Conservation (phyloP, 2,329 filamentous ascomycete species). For the Trichoderma koningii region DNA sequence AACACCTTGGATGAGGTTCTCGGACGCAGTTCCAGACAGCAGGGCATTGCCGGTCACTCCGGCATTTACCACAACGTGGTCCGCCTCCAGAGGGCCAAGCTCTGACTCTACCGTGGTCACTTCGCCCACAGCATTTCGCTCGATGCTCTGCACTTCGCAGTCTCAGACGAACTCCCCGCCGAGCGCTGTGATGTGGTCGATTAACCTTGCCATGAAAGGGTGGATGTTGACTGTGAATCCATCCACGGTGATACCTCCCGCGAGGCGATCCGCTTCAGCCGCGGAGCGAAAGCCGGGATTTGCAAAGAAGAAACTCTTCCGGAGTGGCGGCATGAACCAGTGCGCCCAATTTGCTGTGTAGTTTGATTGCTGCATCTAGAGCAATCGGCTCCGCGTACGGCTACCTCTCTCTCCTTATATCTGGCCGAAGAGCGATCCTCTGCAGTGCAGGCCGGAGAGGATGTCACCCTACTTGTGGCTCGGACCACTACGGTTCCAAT, state of each 20-base stretch:
- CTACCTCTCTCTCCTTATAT: too few species aligned
- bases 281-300: not conserved
- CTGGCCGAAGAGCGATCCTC: too few species aligned
- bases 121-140: not conserved
- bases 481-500: too few species aligned
- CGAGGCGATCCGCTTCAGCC: constrained; percentile 2
- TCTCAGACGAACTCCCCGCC: constrained; percentile 3
- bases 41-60: not conserved
- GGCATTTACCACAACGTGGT: not conserved
- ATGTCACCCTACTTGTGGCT: too few species aligned
- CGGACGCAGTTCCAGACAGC: not conserved
- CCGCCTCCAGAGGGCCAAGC: not conserved
- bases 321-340: not conserved
- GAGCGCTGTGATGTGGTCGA: constrained; percentile 14
- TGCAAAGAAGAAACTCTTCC: not conserved
- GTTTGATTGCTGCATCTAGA: not conserved
- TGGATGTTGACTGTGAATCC: constrained; percentile 28
- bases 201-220: constrained; percentile 21
- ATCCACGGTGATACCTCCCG: constrained; percentile 25
- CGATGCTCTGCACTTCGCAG: not conserved
- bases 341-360: not conserved
- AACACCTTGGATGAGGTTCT: constrained; percentile 26
- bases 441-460: too few species aligned
- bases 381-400: not conserved
- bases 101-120: not conserved